Evolutionary conservation across 2,329 filamentous ascomycete genomes (phyloP).

Genomic region (Myrmaecium sp.): DNA sequence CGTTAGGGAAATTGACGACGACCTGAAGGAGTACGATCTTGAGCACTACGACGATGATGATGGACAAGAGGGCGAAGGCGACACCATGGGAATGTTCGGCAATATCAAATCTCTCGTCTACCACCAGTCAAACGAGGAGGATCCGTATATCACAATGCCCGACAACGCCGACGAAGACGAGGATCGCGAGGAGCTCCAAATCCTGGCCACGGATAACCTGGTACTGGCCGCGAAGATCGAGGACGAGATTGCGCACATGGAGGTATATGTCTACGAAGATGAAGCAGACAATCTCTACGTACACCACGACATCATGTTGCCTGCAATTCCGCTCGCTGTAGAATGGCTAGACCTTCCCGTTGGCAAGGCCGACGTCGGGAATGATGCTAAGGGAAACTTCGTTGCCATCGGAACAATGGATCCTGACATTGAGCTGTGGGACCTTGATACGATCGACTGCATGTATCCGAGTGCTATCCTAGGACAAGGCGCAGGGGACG

Average conservation of each 20-base stretch:
- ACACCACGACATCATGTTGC: conserved; percentile 98
- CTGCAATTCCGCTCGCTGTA: conserved; percentile 83
- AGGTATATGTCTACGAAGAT: conserved; percentile 96
- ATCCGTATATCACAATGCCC: conserved; percentile 87
- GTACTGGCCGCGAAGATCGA: conserved; percentile 86
- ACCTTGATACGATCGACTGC: conserved; percentile 86
- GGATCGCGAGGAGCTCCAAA: conserved; percentile 84
- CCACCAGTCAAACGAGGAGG: conserved; percentile 84
- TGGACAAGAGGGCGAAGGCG: conserved; percentile 49
- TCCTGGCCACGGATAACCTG: conserved; percentile 82
- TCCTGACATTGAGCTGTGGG: conserved; percentile 97
- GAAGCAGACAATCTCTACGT: conserved; percentile 92
- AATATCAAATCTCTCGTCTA: conserved; percentile 89
- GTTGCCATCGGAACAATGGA: conserved; percentile 95
- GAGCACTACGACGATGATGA: conserved; percentile 82
- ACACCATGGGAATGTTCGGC: conserved; percentile 81
- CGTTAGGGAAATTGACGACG: conserved; percentile 45
- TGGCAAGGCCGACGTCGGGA: conserved; percentile 45
- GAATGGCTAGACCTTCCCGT: conserved; percentile 95
- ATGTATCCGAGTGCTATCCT: conserved; percentile 98
- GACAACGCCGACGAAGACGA: conserved; percentile 60
- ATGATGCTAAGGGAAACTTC: conserved; percentile 64
- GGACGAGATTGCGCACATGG: conserved; percentile 89
- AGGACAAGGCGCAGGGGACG: conserved; percentile 43
- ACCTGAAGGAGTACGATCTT: conserved; percentile 89